Evolutionary conservation across 2,329 filamentous ascomycete species (phyloP), one percentile per base, ranked within the genome.

Genomic region (Penicillium sp.): DNA sequence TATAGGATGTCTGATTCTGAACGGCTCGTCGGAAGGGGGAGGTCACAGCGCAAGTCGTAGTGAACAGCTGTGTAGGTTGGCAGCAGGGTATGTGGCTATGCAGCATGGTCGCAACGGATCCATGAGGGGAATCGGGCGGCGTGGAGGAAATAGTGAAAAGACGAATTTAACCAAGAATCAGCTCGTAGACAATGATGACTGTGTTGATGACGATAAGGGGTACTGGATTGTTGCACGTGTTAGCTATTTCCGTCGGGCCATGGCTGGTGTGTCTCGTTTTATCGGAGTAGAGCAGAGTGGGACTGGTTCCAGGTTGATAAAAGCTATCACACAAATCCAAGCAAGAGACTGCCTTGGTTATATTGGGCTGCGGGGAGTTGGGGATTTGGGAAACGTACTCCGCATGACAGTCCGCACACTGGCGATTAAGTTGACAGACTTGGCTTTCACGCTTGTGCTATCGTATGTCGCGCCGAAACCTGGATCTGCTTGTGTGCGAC

Each of bases 371-470:
- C 15, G n/a, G 27, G 16, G 10, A 23, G 4, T 33, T 33, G 11
- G 31, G 31, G 31, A 19, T 45, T 16, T 16, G 33, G 46, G 33
- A 34, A 44, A 84, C 87, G 58, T 83, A 97, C 92, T 92, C 79
- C 93, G 85, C 91, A 96, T 96, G 53, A 97, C 80, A 57, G 91
- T 96, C 75, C 93, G 83, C 66, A 97, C 88, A 69, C 90, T 94
- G 36, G 90, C 90, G 65, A 97, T 94, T 69, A 97, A 78, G 73
- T 96, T 92, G 68, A 97, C 88, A 41, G 92, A 82, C 75, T 94
- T 94, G 50, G 88, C 88, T 76, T 94, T 93, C 68, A 96, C 82
- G 75, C 90, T 92, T 63, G 87, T 83, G 65, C 90, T 89, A 66
- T 90, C 84, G 64, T 82, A 80, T 69, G 82, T 78, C 64, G 87